Conservation (phyloP, 257 asterid genomes). For the Salvia miltiorrhiza region DNA sequence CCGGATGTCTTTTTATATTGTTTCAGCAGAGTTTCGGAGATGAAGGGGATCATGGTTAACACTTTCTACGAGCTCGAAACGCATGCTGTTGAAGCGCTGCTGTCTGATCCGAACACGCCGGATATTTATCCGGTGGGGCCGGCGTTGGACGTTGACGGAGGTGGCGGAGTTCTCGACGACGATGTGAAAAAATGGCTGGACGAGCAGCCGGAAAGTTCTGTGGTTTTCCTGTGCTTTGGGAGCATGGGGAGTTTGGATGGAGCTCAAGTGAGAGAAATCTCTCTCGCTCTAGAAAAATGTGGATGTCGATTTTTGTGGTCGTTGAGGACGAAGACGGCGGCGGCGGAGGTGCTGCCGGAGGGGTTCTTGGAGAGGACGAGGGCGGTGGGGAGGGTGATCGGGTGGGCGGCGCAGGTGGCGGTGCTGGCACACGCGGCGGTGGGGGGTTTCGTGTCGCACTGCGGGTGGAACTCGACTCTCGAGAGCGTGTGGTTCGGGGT, state of each 20-base stretch:
- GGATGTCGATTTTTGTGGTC: not conserved
- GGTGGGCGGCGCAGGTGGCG: not conserved
- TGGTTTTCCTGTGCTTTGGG: not conserved
- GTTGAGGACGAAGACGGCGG: not conserved
- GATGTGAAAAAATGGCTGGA: constrained; percentile 31
- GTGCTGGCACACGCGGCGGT: too few relatives aligned
- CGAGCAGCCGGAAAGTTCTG: constrained; percentile 3
- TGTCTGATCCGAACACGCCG: not conserved
- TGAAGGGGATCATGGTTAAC: constrained; percentile 46
- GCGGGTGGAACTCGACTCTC: too few relatives aligned
- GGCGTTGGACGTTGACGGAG: not conserved
- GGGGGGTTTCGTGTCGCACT: too few relatives aligned
- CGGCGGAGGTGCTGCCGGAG: constrained; percentile 13
- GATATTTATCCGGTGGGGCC: constrained; percentile 9
- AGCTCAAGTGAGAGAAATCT: not conserved
- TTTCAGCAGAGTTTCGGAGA: constrained; percentile 11
- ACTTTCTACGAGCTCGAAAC: constrained; percentile 43
- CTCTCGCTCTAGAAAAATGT: not conserved
- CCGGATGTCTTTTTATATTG: not conserved
- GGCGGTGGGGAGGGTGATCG: not conserved
- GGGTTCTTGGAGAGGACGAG: constrained; percentile 31
- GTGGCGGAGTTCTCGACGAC: not conserved
- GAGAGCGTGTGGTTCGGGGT: not conserved
- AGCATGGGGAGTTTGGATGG: not conserved
- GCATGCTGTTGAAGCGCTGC: constrained; percentile 24